Evolutionary conservation across 768 basidiomycete species (phyloP).

Genomic region (Tulasnella sp.): DNA sequence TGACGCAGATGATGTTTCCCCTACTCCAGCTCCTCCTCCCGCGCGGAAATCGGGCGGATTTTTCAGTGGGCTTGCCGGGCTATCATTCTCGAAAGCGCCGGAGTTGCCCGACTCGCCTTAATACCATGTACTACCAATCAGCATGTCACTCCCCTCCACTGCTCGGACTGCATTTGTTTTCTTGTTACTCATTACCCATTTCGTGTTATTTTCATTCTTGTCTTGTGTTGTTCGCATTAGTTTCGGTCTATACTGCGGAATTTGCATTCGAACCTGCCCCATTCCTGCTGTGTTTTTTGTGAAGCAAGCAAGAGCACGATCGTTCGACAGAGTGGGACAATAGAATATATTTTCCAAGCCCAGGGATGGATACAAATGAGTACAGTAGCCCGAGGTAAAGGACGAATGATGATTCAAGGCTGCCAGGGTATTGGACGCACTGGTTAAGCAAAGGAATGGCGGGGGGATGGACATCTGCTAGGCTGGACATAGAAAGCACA

Average conservation of each 20-base stretch:
- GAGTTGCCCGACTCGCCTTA: conserved; percentile 1
- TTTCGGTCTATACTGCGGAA: neutral
- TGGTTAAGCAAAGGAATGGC: neutral
- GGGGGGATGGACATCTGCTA: neutral
- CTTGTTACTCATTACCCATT: neutral
- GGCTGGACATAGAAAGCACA: neutral
- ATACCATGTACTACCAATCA: neutral
- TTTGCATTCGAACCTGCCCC: neutral
- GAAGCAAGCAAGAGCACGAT: no score
- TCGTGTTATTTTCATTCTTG: neutral
- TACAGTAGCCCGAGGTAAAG: neutral
- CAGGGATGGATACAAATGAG: neutral
- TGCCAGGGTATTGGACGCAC: neutral
- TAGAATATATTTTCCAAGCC: neutral
- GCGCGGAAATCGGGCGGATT: neutral
- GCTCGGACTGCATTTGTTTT: neutral
- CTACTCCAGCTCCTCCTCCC: neutral
- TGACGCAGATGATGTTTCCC: neutral
- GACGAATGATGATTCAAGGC: neutral
- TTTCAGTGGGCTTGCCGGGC: neutral
- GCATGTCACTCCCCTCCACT: neutral
- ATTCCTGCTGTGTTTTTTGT: neutral
- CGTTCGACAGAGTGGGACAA: neutral
- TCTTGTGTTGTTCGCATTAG: neutral
- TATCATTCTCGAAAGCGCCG: conserved; percentile 12